phyloP scores from a whole-genome alignment of 129 eudicot genomes.

The Tanacetum coccineum region DNA sequence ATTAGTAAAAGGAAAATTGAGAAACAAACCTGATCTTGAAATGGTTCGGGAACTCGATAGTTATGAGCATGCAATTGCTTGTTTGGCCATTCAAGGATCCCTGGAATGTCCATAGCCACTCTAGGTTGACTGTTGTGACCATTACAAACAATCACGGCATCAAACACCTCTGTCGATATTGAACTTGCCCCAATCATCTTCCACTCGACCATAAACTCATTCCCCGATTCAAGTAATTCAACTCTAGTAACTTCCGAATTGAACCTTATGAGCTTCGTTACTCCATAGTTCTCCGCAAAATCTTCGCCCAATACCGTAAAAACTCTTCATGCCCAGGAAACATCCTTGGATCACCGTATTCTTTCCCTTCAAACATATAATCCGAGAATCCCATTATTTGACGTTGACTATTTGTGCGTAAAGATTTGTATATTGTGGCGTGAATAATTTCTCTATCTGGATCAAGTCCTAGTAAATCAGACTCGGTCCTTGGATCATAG shows the following conservation, averaged over 20 bases:
- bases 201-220: conserved; percentile 55
- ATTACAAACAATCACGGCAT: conserved; percentile 69
- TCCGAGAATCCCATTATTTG: conserved; percentile 66
- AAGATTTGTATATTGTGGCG: conserved; percentile 54
- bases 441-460: conserved; percentile 58
- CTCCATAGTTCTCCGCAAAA: conserved; percentile 45
- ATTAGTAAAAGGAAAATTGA: not conserved
- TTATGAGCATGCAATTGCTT: conserved; percentile 75
- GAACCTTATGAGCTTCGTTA: conserved; percentile 41
- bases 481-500: conserved; percentile 57
- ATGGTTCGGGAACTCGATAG: conserved; percentile 63
- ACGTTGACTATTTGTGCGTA: conserved; percentile 70
- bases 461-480: conserved; percentile 57
- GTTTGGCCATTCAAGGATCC: conserved; percentile 61
- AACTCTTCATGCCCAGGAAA: conserved; percentile 79
- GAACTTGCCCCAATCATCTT: conserved; percentile 25
- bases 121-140: conserved; percentile 61
- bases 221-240: conserved; percentile 25
- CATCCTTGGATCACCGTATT: conserved; percentile 41
- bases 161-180: conserved; percentile 38
- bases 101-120: conserved; percentile 48
- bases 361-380: conserved; percentile 46
- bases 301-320: conserved; percentile 50
- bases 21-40: conserved; percentile 46
- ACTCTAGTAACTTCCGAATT: conserved; percentile 50